Conservation (phyloP, 768 basidiomycete genomes). For the Leccinum obscurum region DNA sequence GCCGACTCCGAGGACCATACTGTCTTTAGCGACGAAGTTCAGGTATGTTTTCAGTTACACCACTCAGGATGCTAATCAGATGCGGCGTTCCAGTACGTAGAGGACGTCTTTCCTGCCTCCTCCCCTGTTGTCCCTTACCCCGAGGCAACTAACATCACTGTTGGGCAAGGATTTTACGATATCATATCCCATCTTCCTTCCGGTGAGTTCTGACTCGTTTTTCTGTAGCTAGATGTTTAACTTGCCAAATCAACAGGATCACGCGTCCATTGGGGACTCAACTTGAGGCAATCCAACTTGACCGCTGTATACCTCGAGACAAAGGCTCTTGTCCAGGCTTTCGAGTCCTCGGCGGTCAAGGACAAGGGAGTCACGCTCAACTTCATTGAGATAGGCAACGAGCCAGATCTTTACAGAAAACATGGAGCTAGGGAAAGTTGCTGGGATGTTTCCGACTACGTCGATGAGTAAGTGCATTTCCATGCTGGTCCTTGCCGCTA, state of each 20-base stretch:
- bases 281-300: conserved; percentile 55
- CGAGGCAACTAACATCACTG: conserved; percentile 59
- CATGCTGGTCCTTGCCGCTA: background rate
- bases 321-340: conserved; percentile 48
- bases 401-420: conserved; percentile 53
- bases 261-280: conserved; percentile 66
- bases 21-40: conserved; percentile 47
- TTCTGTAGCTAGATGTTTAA: background rate
- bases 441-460: conserved; percentile 47
- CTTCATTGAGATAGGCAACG: conserved; percentile 63
- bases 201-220: conserved; percentile 32
- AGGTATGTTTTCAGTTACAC: conserved; percentile 34
- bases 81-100: conserved; percentile 37
- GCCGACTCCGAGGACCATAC: conserved; percentile 62
- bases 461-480: conserved; percentile 44
- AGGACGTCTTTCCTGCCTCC: conserved; percentile 50
- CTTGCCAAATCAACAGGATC: conserved; percentile 43
- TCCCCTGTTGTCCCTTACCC: conserved; percentile 59
- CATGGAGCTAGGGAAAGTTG: conserved; percentile 43
- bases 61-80: conserved; percentile 1
- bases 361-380: conserved; percentile 48
- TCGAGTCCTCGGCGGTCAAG: conserved; percentile 41
- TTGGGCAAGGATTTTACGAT: conserved; percentile 57
- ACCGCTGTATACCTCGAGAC: conserved; percentile 51
- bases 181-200: conserved; percentile 52